These are phyloP conservation scores for Cryphonectria nitschkei DNA, from an alignment of 2,329 filamentous ascomycete species.

Conservation along the genomic window DNA sequence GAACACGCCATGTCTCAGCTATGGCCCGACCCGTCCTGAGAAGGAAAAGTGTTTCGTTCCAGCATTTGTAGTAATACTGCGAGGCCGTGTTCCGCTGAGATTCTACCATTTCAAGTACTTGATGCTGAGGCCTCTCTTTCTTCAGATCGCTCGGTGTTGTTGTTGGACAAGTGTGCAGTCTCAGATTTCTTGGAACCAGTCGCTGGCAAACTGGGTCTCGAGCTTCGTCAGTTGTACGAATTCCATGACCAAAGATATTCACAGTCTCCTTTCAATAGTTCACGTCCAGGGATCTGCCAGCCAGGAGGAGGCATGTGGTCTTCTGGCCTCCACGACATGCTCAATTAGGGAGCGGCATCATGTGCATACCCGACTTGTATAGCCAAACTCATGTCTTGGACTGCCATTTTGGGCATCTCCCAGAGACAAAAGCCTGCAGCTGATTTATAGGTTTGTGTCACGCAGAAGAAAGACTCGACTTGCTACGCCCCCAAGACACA, in stretches of 20 bases:
- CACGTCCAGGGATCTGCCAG: background rate
- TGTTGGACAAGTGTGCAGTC: background rate
- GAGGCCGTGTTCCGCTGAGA: background rate
- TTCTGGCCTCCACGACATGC: background rate
- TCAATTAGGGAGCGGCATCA: background rate
- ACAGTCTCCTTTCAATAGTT: background rate
- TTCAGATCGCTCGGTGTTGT: background rate
- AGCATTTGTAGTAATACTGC: background rate
- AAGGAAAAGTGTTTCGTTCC: background rate
- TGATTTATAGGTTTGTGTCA: background rate
- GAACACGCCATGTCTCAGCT: conserved; percentile 1
- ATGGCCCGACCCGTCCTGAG: background rate
- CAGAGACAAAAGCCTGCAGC: background rate
- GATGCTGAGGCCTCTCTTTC: background rate
- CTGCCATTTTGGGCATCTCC: background rate
- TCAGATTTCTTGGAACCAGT: background rate
- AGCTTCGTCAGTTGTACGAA: background rate
- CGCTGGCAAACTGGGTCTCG: background rate
- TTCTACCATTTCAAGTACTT: background rate
- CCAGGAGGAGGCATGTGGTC: background rate
- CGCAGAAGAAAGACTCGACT: background rate
- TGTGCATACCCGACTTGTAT: background rate
- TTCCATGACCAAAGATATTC: background rate
- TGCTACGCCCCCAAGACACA: background rate
- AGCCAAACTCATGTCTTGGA: background rate